Base-by-base conservation (phyloP, 2,329 filamentous ascomycete genomes). In the Neonectria magnoliae region DNA sequence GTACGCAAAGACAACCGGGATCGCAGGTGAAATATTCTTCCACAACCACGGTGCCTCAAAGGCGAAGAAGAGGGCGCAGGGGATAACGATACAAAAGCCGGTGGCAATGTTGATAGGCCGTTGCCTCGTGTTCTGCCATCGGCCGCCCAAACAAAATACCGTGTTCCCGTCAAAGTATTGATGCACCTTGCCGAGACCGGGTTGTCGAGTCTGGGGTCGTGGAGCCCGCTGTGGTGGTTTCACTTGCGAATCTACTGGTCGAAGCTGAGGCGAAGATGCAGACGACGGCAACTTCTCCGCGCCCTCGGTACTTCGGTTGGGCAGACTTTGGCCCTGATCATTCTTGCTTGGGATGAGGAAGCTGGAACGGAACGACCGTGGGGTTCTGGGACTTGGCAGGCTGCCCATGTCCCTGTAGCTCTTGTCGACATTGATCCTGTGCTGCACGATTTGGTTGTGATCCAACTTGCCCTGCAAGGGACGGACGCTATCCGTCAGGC, bases 151-250 rank as follows among this genome's bases (percentile, higher is more conserved):
- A 77, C 90, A 97, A 76, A 99, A 99, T 25, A 94, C 84, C 0
- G 93, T 97, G 76, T 98, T 99, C 50, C 96, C 96, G 48, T 93
- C 88, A 74, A 98, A 98, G 78, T 97, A 97, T 77, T 98, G 89
- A 79, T 95, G 92, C 73, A 98, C 97, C 69, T 87, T 90, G 56
- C 75, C 75, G 90, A 60, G 87, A 75, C 62, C 65, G n/a, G 68
- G 65, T 38, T 71, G 70, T 36, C 66, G 68, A 27, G 62, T 73
- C 9, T 71, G 66, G 33, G 71, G 72, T 20, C 68, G 65, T 11
- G 73, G 68, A 45, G 65, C 53, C 25, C 69, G 68, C 11, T 71
- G 67, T 27, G 68, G 68, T 13, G 57, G 66, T 38, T 58, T 63
- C 16, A 55, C 57, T 4, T 68, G 72, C 5, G 76, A 76, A 64